phyloP scores from a whole-genome alignment of 2,329 filamentous ascomycete species.

The Stagonosporopsis tanaceti region DNA sequence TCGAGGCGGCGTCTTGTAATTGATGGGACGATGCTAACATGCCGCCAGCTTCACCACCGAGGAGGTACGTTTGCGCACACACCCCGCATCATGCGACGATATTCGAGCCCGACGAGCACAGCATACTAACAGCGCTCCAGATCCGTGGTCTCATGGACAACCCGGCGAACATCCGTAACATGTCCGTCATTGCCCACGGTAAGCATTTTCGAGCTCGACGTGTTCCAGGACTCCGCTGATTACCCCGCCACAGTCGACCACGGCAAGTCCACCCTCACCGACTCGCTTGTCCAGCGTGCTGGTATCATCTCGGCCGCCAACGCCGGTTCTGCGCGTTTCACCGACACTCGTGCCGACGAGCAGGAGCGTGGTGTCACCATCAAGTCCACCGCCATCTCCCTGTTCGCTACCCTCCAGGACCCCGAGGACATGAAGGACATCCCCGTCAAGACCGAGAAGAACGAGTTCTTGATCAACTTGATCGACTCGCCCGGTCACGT shows the following conservation, averaged over 20 bases:
- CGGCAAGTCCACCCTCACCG: constrained; percentile 99
- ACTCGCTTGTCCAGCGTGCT: constrained; percentile 97
- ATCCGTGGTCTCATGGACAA: constrained; percentile 82
- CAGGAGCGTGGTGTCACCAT: constrained; percentile 99
- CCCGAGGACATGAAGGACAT: constrained; percentile 95
- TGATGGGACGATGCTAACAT: constrained; percentile 57
- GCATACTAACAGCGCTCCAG: constrained; percentile 55
- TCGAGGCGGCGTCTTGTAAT: not conserved
- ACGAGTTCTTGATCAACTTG: constrained; percentile 99
- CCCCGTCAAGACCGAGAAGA: constrained; percentile 85
- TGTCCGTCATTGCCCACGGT: constrained; percentile 99
- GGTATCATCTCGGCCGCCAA: constrained; percentile 99
- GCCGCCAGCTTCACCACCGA: constrained; percentile 92
- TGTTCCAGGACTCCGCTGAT: constrained; percentile 32
- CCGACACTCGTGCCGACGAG: constrained; percentile 95
- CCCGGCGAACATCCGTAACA: constrained; percentile 83
- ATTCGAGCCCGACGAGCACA: constrained; percentile 15
- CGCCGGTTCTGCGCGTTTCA: constrained; percentile 94
- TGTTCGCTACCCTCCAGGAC: constrained; percentile 84
- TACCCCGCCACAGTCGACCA: constrained; percentile 76
- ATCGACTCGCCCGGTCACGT: constrained; percentile 99
- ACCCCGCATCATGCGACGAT: constrained; percentile 28
- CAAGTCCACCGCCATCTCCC: constrained; percentile 99
- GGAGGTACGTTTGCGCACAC: constrained; percentile 64
- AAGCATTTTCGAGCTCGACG: constrained; percentile 42